Base-by-base conservation (phyloP, 2,329 filamentous ascomycete genomes). In the Alternaria alternata region DNA sequence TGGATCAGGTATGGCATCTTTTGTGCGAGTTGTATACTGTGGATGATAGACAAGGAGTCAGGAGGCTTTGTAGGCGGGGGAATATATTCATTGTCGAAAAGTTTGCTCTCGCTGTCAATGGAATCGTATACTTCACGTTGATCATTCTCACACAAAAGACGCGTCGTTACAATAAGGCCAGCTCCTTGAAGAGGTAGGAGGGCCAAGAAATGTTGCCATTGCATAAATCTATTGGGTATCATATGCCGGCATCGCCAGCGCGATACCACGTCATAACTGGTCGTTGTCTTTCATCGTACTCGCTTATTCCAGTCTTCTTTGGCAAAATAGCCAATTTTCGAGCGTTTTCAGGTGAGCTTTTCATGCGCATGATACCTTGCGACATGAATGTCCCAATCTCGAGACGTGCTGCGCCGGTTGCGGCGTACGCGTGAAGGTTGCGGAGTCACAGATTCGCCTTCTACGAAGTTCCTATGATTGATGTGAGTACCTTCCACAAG, bases 141-240 rank as follows among this genome's bases (percentile, higher is more conserved):
- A 38, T 1, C 0, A 44, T 22, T 22, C 1, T 7, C n/a, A 22
- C 24, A 54, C 5, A 9, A 26, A 2, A 48, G 20, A 14, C 16
- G n/a, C 30, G 30, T 22, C 5, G 30, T 26, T 41, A 9, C 30
- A 16, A 47, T 9, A 26, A n/a, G 5, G 20, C 7, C 18, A 3
- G 24, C 11, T 43, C 5, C 43, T 55, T 54, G 56, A 54, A 24
- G 12, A 20, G 18, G 3, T 7, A 57, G 32, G 18, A 41, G 41
- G 24, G 14, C 38, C 7, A 49, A 24, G 9, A 20, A 22, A 46
- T 54, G 16, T 51, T 52, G 20, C 39, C 51, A 57, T 59, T 68
- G 54, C 57, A 55, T 22, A 26, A 34, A 41, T 47, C 49, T 62
- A 58, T 34, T 26, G 54, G 62, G 56, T 66, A 65, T 63, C 64